Evolutionary conservation across 192 early-diverging fungal species (phyloP).

Genomic region (Backusella parvicylindrica): DNA sequence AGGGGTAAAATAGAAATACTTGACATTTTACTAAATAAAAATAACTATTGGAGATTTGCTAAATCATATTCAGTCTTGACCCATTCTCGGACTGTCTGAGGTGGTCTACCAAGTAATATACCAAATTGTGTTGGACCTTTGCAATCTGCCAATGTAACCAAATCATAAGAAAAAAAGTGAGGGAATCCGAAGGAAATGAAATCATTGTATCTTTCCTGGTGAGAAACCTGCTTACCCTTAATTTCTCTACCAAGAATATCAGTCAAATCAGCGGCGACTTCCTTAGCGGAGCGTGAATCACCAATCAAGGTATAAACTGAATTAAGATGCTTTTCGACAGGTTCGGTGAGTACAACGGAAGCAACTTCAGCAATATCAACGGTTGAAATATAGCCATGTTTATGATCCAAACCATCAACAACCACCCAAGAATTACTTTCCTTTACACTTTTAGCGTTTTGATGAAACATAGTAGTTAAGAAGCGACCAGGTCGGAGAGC

Average conservation of each 20-base stretch:
- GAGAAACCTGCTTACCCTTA: neutral
- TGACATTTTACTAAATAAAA: neutral
- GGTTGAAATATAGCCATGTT: conserved; percentile 9
- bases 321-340: conserved; percentile 10
- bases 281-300: neutral
- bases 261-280: neutral
- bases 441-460: neutral
- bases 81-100: neutral
- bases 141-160: neutral
- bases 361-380: conserved; percentile 15
- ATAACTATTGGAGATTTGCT: neutral
- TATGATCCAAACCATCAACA: neutral
- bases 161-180: neutral
- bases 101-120: neutral
- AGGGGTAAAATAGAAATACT: neutral
- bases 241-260: conserved; percentile 6
- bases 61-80: neutral
- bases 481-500: conserved; percentile 18
- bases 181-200: neutral
- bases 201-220: neutral
- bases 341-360: conserved; percentile 3
- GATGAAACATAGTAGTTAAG: neutral
- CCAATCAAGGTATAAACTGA: conserved; percentile 13
- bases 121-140: neutral
- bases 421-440: neutral